These are phyloP conservation scores for Pseudogymnoascus verrucosus DNA, from an alignment of 2,329 filamentous ascomycete genomes.

Conservation along the genomic window DNA sequence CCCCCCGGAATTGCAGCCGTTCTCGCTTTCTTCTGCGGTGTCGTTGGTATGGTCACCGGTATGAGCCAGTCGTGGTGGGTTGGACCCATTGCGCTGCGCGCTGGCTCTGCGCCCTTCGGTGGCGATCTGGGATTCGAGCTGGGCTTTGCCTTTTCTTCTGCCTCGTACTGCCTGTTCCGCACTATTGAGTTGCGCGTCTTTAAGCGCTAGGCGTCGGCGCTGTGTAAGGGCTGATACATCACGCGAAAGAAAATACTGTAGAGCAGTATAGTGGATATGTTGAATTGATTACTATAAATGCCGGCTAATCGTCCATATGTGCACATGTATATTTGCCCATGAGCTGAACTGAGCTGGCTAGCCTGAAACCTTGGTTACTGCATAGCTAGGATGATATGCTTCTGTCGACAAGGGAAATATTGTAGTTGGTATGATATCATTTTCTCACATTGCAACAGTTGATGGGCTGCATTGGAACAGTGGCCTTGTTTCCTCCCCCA, in stretches of 20 bases:
- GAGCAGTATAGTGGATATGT: neutral
- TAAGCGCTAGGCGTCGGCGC: neutral
- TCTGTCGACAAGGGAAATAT: no score
- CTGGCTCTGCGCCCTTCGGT: slow-evolving; percentile 40
- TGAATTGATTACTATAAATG: neutral
- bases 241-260: neutral
- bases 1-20: slow-evolving; percentile 58
- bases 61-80: slow-evolving; percentile 65
- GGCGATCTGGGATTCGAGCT: slow-evolving; percentile 50
- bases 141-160: slow-evolving; percentile 51
- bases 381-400: no score
- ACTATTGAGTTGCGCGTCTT: slow-evolving; percentile 27
- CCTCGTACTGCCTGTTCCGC: slow-evolving; percentile 41
- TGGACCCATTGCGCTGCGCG: slow-evolving; percentile 56
- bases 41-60: slow-evolving; percentile 57
- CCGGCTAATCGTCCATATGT: neutral
- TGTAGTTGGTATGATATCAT: neutral
- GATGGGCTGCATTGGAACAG: neutral
- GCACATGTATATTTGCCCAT: no score
- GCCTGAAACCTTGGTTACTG: no score
- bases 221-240: no score
- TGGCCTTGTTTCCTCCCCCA: neutral
- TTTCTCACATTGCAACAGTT: neutral
- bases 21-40: slow-evolving; percentile 54
- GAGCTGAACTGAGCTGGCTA: no score